These are phyloP conservation scores for Erigeron philadelphicus DNA, from an alignment of 140 eudicot genomes.

Conservation along the genomic window DNA sequence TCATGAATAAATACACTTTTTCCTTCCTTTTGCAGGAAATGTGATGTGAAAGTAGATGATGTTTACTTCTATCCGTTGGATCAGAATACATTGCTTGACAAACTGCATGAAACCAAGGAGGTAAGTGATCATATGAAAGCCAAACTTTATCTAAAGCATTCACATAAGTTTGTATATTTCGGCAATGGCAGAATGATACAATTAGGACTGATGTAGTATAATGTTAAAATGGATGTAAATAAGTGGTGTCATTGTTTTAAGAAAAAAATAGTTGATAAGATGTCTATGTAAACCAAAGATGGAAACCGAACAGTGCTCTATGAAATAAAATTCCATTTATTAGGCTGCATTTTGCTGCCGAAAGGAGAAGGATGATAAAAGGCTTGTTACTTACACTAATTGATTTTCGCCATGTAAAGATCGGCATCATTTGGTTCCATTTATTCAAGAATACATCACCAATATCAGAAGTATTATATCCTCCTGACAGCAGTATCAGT, in stretches of 20 bases:
- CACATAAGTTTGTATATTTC: background rate
- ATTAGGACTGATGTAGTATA: no score
- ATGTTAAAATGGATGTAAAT: background rate
- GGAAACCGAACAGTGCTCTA: background rate
- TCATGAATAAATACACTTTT: background rate
- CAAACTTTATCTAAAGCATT: background rate
- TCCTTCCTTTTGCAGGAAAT: conserved; percentile 36
- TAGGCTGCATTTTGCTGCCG: background rate
- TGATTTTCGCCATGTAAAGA: no score
- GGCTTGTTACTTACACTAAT: no score
- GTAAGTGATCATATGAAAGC: conserved; percentile 37
- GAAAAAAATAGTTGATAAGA: background rate
- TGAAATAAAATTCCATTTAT: background rate
- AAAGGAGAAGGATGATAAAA: no score
- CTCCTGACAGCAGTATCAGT: background rate
- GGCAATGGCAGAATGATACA: background rate
- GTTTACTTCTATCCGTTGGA: conserved; percentile 57
- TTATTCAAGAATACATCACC: no score
- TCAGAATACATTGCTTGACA: conserved; percentile 62
- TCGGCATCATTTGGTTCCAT: no score
- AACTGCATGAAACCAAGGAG: conserved; percentile 75
- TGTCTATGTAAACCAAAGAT: background rate
- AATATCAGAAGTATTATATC: background rate
- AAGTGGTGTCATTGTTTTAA: background rate
- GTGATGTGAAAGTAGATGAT: conserved; percentile 56